Evolutionary conservation across 1,284 basidiomycete species (phyloP), one percentile per base, ranked within the genome.

Genomic region (Pyrrhoderma noxium): DNA sequence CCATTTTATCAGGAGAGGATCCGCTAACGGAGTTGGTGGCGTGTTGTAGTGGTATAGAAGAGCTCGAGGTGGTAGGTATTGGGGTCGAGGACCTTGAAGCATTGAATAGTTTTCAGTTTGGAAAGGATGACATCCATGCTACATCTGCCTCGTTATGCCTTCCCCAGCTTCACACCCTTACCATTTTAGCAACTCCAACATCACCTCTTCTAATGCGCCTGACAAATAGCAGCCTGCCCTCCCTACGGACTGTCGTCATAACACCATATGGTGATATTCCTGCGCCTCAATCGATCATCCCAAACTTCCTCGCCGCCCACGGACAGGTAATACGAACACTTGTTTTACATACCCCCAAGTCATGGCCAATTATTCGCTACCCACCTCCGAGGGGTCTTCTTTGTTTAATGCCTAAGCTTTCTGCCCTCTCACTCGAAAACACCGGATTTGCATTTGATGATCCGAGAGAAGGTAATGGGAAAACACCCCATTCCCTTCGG

Each of bases 201-300:
- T 85, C 85, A 1, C 75, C 79, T 13, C 68, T 89, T 22, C 70
- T 91, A 59, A 66, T 75, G 22, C 70, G 77, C 2, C 70, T 93
- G 18, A 67, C 85, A 8, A 62, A 70, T 25, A 76, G 84, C 0
- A 64, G 77, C 0, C 76, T 93, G 2, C 89, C 88, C 0, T 65
- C 72, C 1, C 68, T 93, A 35, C 70, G 65, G n/a, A 80, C 80
- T 57, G 69, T 93, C 18, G 79, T 78, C n/a, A 64, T 93, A 42
- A 88, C 87, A 0, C 81, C 85, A 2, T 89, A 82, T 61, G 75
- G 82, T 52, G 83, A 85, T 56, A 60, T 79, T 11, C 75, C 75
- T 27, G 77, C 71, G 54, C 77, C 81, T 11, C 62, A 65, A 11
- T 76, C 84, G 1, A 71, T 81, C 23, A 74, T 79, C 5, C 74